Evolutionary conservation across 345 rosid genomes (phyloP).

Genomic region (Raphanus raphanistrum): DNA sequence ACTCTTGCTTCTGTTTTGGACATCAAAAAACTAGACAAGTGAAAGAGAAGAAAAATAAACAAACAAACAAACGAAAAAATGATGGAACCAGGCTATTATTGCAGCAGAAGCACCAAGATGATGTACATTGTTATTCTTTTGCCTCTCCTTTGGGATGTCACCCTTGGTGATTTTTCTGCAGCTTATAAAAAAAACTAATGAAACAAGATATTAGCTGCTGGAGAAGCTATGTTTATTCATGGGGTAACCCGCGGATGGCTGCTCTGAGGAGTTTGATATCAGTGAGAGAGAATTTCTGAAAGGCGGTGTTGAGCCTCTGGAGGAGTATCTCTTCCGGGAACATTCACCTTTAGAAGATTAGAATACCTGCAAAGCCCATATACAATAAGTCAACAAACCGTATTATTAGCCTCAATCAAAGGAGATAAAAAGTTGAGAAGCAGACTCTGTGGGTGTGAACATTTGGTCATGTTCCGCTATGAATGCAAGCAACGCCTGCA

Average conservation of each 20-base stretch:
- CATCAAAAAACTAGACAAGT: background rate
- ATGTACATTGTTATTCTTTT: background rate
- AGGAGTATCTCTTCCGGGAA: constrained; percentile 90
- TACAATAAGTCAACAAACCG: background rate
- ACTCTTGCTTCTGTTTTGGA: background rate
- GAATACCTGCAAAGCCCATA: constrained; percentile 56
- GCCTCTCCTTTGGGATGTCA: constrained; percentile 22
- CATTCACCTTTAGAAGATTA: constrained; percentile 73
- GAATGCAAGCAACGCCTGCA: constrained; percentile 91
- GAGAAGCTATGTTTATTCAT: constrained; percentile 31
- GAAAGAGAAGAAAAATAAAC: background rate
- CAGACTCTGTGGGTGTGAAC: constrained; percentile 78
- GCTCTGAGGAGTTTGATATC: constrained; percentile 19
- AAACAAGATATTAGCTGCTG: constrained; percentile 20
- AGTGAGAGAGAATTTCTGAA: constrained; percentile 57
- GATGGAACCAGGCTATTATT: background rate
- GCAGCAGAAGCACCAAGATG: background rate
- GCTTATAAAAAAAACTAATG: constrained; percentile 23
- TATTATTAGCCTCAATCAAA: background rate
- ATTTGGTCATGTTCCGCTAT: constrained; percentile 67
- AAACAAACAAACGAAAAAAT: background rate
- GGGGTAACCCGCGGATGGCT: constrained; percentile 3
- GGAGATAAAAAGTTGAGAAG: background rate
- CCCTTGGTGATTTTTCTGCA: constrained; percentile 27
- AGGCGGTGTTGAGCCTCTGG: constrained; percentile 70